These are phyloP conservation scores for Candida xyloterini DNA, from an alignment of 805 yeast species.

Conservation along the genomic window DNA sequence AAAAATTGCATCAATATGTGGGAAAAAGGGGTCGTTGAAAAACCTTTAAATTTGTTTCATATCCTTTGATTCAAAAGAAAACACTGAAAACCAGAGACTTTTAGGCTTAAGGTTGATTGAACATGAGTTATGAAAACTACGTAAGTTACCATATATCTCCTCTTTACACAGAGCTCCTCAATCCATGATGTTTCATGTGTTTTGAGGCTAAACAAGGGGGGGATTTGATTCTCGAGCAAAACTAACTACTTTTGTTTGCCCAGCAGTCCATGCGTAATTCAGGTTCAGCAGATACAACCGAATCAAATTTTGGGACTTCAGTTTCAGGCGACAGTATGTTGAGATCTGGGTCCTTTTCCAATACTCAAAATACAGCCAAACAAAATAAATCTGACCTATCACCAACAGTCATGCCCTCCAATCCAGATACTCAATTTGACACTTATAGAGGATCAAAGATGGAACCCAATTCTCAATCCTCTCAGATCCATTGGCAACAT, in stretches of 20 bases:
- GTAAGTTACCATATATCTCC: slow-evolving; percentile 11
- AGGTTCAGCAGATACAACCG: slow-evolving; percentile 22
- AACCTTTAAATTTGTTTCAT: slow-evolving; percentile 11
- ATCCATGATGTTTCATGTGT: neutral
- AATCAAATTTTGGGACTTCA: slow-evolving; percentile 22
- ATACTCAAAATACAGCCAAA: slow-evolving; percentile 5
- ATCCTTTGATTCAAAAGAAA: neutral
- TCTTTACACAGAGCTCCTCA: neutral
- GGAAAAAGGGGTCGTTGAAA: slow-evolving; percentile 10
- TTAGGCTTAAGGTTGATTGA: neutral
- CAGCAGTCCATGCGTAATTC: slow-evolving; percentile 15
- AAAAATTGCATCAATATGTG: slow-evolving; percentile 18
- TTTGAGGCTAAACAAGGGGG: neutral
- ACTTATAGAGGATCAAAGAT: slow-evolving; percentile 10
- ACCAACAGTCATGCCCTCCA: slow-evolving; percentile 8
- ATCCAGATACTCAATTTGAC: slow-evolving; percentile 14
- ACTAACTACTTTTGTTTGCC: slow-evolving; percentile 3
- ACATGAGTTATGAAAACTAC: slow-evolving; percentile 20
- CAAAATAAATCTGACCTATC: slow-evolving; percentile 9
- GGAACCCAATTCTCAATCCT: slow-evolving; percentile 6
- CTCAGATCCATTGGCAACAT: slow-evolving; percentile 12
- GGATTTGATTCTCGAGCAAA: neutral
- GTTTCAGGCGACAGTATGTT: slow-evolving; percentile 16
- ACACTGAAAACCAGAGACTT: neutral
- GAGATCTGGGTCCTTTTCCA: slow-evolving; percentile 12